phyloP scores from a whole-genome alignment of 2,329 filamentous ascomycete species.

The Neocatenulostroma microsporum region DNA sequence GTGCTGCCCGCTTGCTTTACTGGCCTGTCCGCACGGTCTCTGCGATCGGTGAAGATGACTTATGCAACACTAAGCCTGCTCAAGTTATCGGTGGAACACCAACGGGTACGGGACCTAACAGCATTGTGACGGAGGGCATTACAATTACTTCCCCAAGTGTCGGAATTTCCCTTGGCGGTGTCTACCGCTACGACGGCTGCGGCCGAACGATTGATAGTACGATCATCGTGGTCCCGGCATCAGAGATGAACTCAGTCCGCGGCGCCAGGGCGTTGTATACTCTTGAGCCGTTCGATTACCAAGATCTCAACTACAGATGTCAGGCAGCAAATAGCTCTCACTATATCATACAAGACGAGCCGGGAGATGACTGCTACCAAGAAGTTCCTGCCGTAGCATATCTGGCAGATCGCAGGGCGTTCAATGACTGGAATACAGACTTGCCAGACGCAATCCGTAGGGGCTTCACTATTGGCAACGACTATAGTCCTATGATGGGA shows the following conservation, averaged over 20 bases:
- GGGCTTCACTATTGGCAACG: too few relatives aligned
- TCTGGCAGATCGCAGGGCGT: too few relatives aligned
- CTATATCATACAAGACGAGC: background rate
- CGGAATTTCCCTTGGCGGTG: slow-evolving; percentile 6
- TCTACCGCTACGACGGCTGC: slow-evolving; percentile 12
- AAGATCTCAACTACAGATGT: background rate
- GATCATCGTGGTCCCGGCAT: slow-evolving; percentile 6
- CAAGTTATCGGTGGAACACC: slow-evolving; percentile 5
- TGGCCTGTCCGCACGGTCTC: slow-evolving; percentile 12
- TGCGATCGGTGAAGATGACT: slow-evolving; percentile 6
- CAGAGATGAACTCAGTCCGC: background rate
- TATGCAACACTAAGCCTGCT: slow-evolving; percentile 10
- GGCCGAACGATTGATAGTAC: slow-evolving; percentile 10
- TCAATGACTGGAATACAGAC: too few relatives aligned
- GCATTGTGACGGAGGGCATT: slow-evolving; percentile 11
- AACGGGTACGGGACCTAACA: slow-evolving; percentile 8
- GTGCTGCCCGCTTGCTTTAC: slow-evolving; percentile 10
- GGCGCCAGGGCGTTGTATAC: background rate
- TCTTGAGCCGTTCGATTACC: background rate
- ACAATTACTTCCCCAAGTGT: slow-evolving; percentile 13
- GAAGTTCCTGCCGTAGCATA: background rate
- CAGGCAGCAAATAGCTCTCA: background rate
- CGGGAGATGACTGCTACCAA: background rate
- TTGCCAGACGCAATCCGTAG: too few relatives aligned
- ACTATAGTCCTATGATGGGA: too few relatives aligned